Percentiles rank a stretch among this genome's conserved stretches.
Conservation (phyloP, 305 asterid species). For the Fraxinus albicans region DNA sequence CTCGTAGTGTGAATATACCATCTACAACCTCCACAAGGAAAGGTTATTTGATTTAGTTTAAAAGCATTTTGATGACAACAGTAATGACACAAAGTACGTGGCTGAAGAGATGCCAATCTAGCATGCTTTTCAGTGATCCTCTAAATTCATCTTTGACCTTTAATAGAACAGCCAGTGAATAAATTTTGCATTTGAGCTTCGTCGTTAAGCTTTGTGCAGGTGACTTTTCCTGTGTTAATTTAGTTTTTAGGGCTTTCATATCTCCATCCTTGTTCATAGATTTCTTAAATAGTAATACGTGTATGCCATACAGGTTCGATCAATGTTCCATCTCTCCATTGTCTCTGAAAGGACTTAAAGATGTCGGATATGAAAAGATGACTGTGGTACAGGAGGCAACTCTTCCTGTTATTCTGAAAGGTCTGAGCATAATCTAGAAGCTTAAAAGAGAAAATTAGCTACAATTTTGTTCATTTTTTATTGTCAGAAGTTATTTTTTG, state of each 20-base stretch:
- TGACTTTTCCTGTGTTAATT: background rate
- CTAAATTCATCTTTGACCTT: background rate
- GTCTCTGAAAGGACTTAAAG: conserved; percentile 86
- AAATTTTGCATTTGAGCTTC: background rate
- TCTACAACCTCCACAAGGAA: background rate
- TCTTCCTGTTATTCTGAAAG: conserved; percentile 81
- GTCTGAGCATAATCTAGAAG: conserved; percentile 33
- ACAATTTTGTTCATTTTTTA: background rate
- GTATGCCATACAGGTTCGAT: conserved; percentile 65
- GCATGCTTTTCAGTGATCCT: background rate
- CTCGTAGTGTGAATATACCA: background rate
- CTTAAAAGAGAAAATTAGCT: background rate
- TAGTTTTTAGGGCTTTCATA: conserved; percentile 5
- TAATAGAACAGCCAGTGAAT: background rate
- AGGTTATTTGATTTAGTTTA: conserved; percentile 3
- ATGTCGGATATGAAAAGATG: conserved; percentile 89
- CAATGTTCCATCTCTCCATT: conserved; percentile 68
- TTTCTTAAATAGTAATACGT: conserved; percentile 7
- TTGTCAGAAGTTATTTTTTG: conserved; percentile 16
- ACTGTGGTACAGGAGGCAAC: conserved; percentile 97
- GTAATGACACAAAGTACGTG: background rate
- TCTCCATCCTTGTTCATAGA: background rate
- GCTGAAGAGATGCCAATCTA: conserved; percentile 5
- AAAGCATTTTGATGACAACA: background rate
- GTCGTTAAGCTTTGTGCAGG: background rate